These are phyloP conservation scores for Vanrija humicola DNA, from an alignment of 1,284 basidiomycete species.

Conservation along the genomic window DNA sequence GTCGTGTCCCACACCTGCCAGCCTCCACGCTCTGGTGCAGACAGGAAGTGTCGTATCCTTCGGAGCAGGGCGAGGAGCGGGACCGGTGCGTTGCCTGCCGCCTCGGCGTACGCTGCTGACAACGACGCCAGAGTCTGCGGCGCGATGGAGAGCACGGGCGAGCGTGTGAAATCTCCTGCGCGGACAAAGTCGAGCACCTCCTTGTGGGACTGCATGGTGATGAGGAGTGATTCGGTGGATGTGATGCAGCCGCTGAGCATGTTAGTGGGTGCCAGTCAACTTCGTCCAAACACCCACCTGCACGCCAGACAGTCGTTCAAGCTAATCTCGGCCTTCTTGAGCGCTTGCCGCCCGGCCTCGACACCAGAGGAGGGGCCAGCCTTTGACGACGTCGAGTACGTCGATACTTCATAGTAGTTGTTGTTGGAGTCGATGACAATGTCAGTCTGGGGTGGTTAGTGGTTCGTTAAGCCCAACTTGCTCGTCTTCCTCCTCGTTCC, in stretches of 20 bases:
- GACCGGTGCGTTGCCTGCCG: conserved; percentile 36
- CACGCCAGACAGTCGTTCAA: conserved; percentile 78
- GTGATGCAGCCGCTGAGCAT: conserved; percentile 85
- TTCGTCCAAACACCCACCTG: conserved; percentile 42
- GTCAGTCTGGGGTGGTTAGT: conserved; percentile 58
- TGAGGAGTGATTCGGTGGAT: conserved; percentile 93
- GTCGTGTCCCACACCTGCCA: conserved; percentile 84
- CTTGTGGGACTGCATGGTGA: conserved; percentile 92
- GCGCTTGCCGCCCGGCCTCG: conserved; percentile 54
- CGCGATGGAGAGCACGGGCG: conserved; percentile 78
- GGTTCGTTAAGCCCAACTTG: no score
- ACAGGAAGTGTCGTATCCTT: conserved; percentile 62
- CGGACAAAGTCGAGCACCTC: conserved; percentile 76
- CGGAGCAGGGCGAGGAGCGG: conserved; percentile 61
- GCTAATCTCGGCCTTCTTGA: conserved; percentile 90
- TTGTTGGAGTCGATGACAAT: conserved; percentile 70
- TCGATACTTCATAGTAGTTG: conserved; percentile 49
- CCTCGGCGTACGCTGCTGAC: conserved; percentile 61
- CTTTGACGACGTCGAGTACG: conserved; percentile 21
- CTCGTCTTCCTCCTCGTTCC: no score
- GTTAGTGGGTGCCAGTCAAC: not conserved
- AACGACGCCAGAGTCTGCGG: conserved; percentile 91
- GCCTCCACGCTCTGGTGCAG: conserved; percentile 26
- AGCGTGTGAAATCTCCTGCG: conserved; percentile 52
- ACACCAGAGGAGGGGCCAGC: conserved; percentile 29